Conservation (phyloP, 768 basidiomycete genomes). For the Trametes meyenii region DNA sequence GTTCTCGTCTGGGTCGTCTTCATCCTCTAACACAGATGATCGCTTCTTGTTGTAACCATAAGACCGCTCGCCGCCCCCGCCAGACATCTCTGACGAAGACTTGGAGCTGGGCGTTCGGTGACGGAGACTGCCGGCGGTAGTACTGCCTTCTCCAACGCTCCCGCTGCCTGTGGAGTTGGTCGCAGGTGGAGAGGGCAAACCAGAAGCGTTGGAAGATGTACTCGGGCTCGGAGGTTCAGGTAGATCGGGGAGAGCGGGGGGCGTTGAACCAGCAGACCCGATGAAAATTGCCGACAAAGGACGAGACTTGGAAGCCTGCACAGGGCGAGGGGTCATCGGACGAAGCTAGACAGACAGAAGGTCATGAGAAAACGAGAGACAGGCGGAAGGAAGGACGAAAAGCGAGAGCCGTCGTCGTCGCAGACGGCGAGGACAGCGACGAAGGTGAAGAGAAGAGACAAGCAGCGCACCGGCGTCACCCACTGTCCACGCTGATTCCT, state of each 20-base stretch:
- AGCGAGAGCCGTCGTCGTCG: conserved; percentile 25
- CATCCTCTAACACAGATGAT: conserved; percentile 41
- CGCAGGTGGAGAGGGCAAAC: conserved; percentile 81
- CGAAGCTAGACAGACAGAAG: conserved; percentile 21
- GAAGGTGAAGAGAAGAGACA: conserved; percentile 24
- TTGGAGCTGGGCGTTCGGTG: conserved; percentile 36
- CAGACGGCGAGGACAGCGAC: conserved; percentile 28
- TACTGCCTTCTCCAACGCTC: conserved; percentile 62
- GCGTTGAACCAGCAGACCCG: conserved; percentile 46
- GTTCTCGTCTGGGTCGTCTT: conserved; percentile 53
- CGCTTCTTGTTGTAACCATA: conserved; percentile 31
- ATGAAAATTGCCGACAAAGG: conserved; percentile 67
- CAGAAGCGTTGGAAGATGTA: conserved; percentile 56
- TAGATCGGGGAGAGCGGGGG: conserved; percentile 61
- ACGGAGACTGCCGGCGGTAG: conserved; percentile 43
- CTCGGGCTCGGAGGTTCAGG: conserved; percentile 70
- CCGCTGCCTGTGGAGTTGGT: conserved; percentile 86
- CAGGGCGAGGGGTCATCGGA: conserved; percentile 55
- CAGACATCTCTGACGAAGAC: conserved; percentile 41
- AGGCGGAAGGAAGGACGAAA: conserved; percentile 23
- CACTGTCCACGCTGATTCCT: conserved; percentile 23
- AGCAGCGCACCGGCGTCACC: conserved; percentile 25
- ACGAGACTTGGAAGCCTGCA: conserved; percentile 47
- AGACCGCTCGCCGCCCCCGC: conserved; percentile 42
- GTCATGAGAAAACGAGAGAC: conserved; percentile 24